phyloP scores from a whole-genome alignment of 2,329 filamentous ascomycete genomes.

The Ceratocystis papillata region DNA sequence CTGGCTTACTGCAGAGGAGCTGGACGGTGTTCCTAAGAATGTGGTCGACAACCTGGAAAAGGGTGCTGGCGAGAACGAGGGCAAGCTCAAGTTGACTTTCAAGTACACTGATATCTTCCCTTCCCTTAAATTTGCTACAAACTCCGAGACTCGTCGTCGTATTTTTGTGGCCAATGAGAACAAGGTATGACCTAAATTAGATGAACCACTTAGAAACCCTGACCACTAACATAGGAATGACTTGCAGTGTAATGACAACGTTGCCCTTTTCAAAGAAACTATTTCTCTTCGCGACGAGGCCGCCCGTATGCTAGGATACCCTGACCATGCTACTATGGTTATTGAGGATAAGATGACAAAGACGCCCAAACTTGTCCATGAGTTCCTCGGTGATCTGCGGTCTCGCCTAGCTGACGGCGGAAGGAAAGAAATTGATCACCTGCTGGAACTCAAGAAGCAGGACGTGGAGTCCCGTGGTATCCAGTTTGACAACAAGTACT shows the following conservation, averaged over 20 bases:
- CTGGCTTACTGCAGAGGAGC: conserved; percentile 64
- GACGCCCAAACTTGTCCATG: conserved; percentile 57
- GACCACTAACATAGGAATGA: conserved; percentile 9
- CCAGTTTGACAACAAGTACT: conserved; percentile 58
- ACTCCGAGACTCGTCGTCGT: conserved; percentile 56
- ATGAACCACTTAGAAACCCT: neutral
- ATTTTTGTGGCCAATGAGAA: conserved; percentile 69
- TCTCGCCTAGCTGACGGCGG: conserved; percentile 58
- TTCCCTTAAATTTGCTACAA: conserved; percentile 63
- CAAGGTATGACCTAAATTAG: conserved; percentile 42
- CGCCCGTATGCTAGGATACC: conserved; percentile 64
- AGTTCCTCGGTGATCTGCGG: conserved; percentile 62
- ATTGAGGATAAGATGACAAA: conserved; percentile 85
- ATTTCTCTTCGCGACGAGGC: conserved; percentile 66
- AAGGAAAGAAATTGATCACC: conserved; percentile 55
- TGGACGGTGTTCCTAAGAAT: conserved; percentile 65
- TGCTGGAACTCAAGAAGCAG: conserved; percentile 64
- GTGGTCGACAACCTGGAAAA: conserved; percentile 57
- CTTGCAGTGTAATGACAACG: conserved; percentile 53
- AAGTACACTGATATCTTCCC: conserved; percentile 78
- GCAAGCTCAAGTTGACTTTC: conserved; percentile 65
- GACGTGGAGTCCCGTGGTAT: conserved; percentile 51
- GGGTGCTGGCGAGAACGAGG: conserved; percentile 60
- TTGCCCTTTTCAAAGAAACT: conserved; percentile 62
- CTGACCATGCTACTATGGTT: conserved; percentile 62